Evolutionary conservation across 1,139 yeast genomes (phyloP).

Genomic region (Blastobotrys serpentis): DNA sequence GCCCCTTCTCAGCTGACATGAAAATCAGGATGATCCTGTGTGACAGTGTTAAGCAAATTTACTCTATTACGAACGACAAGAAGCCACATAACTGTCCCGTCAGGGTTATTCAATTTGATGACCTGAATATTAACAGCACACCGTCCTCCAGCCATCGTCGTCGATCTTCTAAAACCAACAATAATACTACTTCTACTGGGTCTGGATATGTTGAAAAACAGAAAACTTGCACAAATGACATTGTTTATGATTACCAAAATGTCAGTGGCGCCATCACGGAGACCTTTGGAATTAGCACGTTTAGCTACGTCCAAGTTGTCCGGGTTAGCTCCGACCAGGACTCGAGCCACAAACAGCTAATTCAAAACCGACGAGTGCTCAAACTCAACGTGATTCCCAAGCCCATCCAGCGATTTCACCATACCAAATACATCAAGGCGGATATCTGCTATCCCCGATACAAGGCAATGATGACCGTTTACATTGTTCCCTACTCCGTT

Average conservation of each 20-base stretch:
- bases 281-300: constrained; percentile 19
- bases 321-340: constrained; percentile 25
- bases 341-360: constrained; percentile 12
- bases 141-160: no score
- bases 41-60: constrained; percentile 16
- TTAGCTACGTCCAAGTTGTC: constrained; percentile 26
- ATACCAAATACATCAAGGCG: constrained; percentile 27
- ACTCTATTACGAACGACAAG: constrained; percentile 9
- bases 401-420: constrained; percentile 18
- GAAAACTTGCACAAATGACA: neutral
- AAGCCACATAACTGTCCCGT: constrained; percentile 2
- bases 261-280: constrained; percentile 7
- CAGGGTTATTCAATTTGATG: constrained; percentile 8
- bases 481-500: constrained; percentile 21
- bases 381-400: constrained; percentile 26
- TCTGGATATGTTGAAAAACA: neutral
- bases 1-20: constrained; percentile 25
- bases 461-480: constrained; percentile 28
- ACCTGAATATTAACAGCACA: no score
- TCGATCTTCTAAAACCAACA: no score
- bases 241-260: constrained; percentile 5
- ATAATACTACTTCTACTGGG: no score
- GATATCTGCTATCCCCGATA: constrained; percentile 30
- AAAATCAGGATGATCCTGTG: constrained; percentile 16
- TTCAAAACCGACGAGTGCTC: constrained; percentile 23